Base-by-base conservation (phyloP, 805 yeast genomes). In the Myxozyma monticola region DNA sequence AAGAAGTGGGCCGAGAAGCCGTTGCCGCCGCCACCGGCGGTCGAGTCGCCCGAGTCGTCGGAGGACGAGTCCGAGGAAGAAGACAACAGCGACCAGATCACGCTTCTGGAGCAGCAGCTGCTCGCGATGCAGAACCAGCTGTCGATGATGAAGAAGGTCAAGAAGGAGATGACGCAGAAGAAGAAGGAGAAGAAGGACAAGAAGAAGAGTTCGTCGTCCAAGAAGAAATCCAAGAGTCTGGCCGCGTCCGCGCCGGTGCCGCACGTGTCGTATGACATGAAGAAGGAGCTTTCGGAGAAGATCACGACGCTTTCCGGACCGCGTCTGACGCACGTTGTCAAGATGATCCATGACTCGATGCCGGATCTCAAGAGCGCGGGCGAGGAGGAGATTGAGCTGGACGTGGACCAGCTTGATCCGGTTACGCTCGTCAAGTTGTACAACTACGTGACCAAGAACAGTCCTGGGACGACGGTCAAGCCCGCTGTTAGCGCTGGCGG, bases 241-340 rank as follows among this genome's bases (percentile, higher is more conserved):
- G 45, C 54, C 24, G 71, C 50, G 38, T 59, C 45, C 65, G 71
- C 48, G 46, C 62, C 47, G 66, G 71, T 22, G 58, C 70, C 64
- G n/a, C 63, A 67, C 50, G 88, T 91, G 45, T 87, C 96, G 0
- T 93, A 88, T 66, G 98, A 90, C 64, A 91, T 91, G 98, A 93
- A 93, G 77, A 87, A 88, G 66, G 93, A 88, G 67, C 83, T 93
- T 51, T 81, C 89, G 48, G 97, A 89, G 64, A 83, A 83, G 60
- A 90, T 93, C 66, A 82, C 84, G 45, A 82, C 81, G 51, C 71
- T 83, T 56, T 79, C 88, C 37, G 95, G 89, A 59, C 81, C 84
- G 68, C 88, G 87, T 71, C 73, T 91, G 61, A 86, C 84, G 60
- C 84, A 85, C 52, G 95, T 89, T 29, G 77, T 91, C 55, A 80